Evolutionary conservation across 106 monocot species (phyloP).

Genomic region (Xerophyta viscosa): DNA sequence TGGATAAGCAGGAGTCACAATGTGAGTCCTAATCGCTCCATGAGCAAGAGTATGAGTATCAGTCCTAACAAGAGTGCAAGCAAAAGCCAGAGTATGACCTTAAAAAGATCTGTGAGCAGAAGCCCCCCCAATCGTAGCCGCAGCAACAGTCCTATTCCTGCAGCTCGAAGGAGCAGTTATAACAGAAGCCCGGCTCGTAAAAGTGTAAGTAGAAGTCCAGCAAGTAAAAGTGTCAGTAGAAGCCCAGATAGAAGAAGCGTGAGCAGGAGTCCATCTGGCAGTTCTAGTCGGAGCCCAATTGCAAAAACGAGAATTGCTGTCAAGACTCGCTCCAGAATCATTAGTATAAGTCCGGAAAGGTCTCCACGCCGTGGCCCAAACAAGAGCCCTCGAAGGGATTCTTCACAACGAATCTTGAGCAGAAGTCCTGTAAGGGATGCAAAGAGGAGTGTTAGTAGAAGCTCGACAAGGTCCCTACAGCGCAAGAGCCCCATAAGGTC

Average conservation of each 20-base stretch:
- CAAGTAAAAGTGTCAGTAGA: slow-evolving; percentile 18
- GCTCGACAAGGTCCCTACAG: slow-evolving; percentile 25
- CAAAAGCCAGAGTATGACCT: slow-evolving; percentile 32
- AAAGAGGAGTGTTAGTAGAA: slow-evolving; percentile 32
- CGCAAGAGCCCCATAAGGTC: slow-evolving; percentile 32
- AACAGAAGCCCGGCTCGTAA: slow-evolving; percentile 20
- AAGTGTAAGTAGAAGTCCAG: slow-evolving; percentile 19
- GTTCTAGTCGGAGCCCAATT: neutral
- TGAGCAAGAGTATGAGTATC: slow-evolving; percentile 81
- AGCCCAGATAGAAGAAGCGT: slow-evolving; percentile 18
- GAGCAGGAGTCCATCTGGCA: slow-evolving; percentile 26
- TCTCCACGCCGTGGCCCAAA: slow-evolving; percentile 14
- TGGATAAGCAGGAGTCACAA: slow-evolving; percentile 69
- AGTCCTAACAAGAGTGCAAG: slow-evolving; percentile 42
- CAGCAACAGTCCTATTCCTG: slow-evolving; percentile 28
- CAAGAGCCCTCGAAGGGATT: slow-evolving; percentile 16
- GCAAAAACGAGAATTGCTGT: slow-evolving; percentile 14
- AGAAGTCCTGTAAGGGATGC: slow-evolving; percentile 22
- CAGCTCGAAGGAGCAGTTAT: slow-evolving; percentile 8
- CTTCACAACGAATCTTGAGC: slow-evolving; percentile 5
- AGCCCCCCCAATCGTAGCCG: slow-evolving; percentile 19
- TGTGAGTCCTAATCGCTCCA: slow-evolving; percentile 31
- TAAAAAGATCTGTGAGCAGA: slow-evolving; percentile 19
- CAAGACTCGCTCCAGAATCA: slow-evolving; percentile 14
- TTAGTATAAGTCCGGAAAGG: slow-evolving; percentile 23